phyloP scores from a whole-genome alignment of 2,329 filamentous ascomycete genomes.

The Lachnellula suecica region DNA sequence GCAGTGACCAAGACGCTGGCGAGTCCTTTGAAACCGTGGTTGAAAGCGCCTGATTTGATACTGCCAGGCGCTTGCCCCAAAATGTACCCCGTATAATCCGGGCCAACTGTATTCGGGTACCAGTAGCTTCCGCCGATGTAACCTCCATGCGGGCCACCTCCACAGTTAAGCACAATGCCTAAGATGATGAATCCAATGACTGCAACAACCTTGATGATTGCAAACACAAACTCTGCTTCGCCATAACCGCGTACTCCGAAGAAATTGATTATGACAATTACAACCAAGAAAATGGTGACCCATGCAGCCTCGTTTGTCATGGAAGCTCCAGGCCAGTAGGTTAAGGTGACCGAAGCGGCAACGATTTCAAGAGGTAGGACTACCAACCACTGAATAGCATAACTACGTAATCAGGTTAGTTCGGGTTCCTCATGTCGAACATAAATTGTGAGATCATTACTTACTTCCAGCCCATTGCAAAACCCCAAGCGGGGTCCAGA shows the following conservation, averaged over 20 bases:
- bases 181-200: conserved; percentile 64
- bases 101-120: no score
- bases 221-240: conserved; percentile 57
- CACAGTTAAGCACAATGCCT: conserved; percentile 56
- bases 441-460: no score
- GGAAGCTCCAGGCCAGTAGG: conserved; percentile 50
- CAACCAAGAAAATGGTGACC: conserved; percentile 54
- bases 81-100: no score
- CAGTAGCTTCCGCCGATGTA: conserved; percentile 58
- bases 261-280: conserved; percentile 50
- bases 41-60: conserved; percentile 55
- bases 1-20: conserved; percentile 64
- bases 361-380: conserved; percentile 54
- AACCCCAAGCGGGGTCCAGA: conserved; percentile 56
- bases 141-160: conserved; percentile 48
- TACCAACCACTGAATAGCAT: conserved; percentile 48
- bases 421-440: no score
- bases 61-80: no score
- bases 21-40: conserved; percentile 62
- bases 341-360: conserved; percentile 52
- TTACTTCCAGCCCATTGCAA: conserved; percentile 55
- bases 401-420: no score
- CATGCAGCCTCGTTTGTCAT: conserved; percentile 53
- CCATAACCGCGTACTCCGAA: conserved; percentile 59
- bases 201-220: conserved; percentile 56